Evolutionary conservation across 2,329 filamentous ascomycete species (phyloP), one percentile per base, ranked within the genome.

Genomic region (Colletotrichum tanaceti): DNA sequence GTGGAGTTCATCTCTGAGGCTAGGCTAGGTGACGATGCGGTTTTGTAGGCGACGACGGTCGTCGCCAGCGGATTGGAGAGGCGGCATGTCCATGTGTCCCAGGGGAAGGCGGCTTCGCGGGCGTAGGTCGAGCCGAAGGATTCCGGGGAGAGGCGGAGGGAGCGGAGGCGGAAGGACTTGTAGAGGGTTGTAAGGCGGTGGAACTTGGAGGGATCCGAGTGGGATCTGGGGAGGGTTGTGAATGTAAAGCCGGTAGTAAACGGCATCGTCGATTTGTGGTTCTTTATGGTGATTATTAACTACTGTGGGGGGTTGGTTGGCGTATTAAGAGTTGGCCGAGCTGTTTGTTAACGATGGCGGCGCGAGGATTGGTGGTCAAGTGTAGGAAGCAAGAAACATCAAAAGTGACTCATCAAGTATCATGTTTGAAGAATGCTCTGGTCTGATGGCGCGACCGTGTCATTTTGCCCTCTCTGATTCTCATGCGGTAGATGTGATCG

Each of bases 101-200:
- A 22, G 16, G 60, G 22, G 24, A 65, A 63, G 11, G n/a, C 46
- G 22, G n/a, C 60, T 24, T 71, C 68, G n/a, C 61, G 57, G 16
- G 68, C 65, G 38, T 65, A 47, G 2, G 65, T 65, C 3, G 68
- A 65, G 3, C 65, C 65, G 47, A 69, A 71, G 22, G 20, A 54
- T 13, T 55, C 52, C 1, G 68, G 68, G 1, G 65, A 69, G 11
- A 61, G 65, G 28, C 20, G 50, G 28, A 71, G 57, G 10, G 68
- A 61, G 9, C 49, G 10, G 9, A 71, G 68, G 38, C 65, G 68
- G 47, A 69, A 59, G 20, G 39, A 28, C 41, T 69, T 71, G 65
- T 69, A 69, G n/a, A 39, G 50, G 10, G 39, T 6, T 5, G 47
- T 16, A 3, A 65, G 57, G 4, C 39, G 11, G 18, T 43, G 22